Evolutionary conservation across 345 rosid genomes (phyloP), one percentile per base, ranked within the genome.

Genomic region (Pistacia vera): DNA sequence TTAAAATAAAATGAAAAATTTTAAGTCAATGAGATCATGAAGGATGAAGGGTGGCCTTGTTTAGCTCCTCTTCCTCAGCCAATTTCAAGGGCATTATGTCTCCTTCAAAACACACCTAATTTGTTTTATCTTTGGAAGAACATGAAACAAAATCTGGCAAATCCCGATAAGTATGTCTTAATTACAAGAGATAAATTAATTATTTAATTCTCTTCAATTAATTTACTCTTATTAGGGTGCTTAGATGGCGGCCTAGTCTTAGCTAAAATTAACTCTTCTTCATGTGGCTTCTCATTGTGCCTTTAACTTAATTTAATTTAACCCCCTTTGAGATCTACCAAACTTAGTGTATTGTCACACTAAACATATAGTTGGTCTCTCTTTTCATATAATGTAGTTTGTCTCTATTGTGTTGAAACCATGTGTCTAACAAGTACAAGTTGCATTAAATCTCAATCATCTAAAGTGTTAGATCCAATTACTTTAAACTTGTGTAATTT

Each of bases 141-240:
- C 51, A 71, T 75, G 68, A 85, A 73, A 86, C 87, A 82, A 88
- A 80, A 87, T 87, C 92, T 82, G 79, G 90, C 94, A 90, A 84
- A 90, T 88, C 92, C 94, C 88, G 81, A 83, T 81, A 81, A 75
- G 17, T 59, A 61, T 80, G 92, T 82, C 80, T 72, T 76, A 13
- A 46, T 49, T 20, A 36, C 11, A 18, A 66, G 30, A 11, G 52
- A 25, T 35, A 70, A 66, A 63, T 12, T 2, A 56, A 63, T 69
- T 63, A 41, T 12, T 56, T 55, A 25, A 66, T 48, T 9, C 22
- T 70, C 76, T 59, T 65, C 58, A 35, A 52, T 58, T 22, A 36
- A 38, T 12, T 17, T 12, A 63, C n/a, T 20, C 52, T 63, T 35
- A 52, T 20, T 63, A 20, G 63, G 63, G 68, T n/a, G 76, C 68